Evolutionary conservation across 257 asterid genomes (phyloP), one percentile per base, ranked within the genome.

Genomic region (Solanum chilense): DNA sequence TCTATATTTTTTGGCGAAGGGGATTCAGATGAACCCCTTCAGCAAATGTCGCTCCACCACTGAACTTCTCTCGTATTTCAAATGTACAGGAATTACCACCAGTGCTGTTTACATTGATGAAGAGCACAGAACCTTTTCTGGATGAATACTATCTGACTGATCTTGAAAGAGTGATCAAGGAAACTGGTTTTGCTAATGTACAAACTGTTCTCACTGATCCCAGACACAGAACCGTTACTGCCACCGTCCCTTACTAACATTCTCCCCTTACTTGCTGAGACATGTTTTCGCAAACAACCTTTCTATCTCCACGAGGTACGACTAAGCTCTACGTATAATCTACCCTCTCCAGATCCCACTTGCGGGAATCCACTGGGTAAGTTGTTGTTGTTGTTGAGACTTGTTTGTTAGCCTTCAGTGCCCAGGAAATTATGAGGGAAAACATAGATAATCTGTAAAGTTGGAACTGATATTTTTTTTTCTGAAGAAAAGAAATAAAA

Each of bases 41-140:
- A 39, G 33, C 20, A 39, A 39, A 74, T 25, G 21, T 37, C 31
- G 11, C 49, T 74, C 18, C 31, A 0, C 20, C 82, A 39, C 20
- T 74, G 56, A 68, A 0, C 8, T 12, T 60, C 52, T 33, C 31
- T 81, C 1, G 74, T 9, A 78, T 83, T 69, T 70, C 29, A 60
- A 85, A 45, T 76, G 58, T 88, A 9, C 87, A 96, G 99, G 98
- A 96, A 89, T 88, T 94, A 87, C 91, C 99, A 42, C 99, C 99
- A 0, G 98, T 95, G 89, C 69, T 96, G 81, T 96, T 96, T 88
- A 96, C 98, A 71, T 91, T 96, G 91, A 96, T 96, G 98, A 96
- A 94, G 93, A 95, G 98, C 92, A 96, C 98, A 0, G 99, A 96
- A 78, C 99, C 98, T 84, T 96, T 95, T 86, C 93, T 96, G 23